Conservation (phyloP, 306 rosid genomes). For the Cicer bijugum region DNA sequence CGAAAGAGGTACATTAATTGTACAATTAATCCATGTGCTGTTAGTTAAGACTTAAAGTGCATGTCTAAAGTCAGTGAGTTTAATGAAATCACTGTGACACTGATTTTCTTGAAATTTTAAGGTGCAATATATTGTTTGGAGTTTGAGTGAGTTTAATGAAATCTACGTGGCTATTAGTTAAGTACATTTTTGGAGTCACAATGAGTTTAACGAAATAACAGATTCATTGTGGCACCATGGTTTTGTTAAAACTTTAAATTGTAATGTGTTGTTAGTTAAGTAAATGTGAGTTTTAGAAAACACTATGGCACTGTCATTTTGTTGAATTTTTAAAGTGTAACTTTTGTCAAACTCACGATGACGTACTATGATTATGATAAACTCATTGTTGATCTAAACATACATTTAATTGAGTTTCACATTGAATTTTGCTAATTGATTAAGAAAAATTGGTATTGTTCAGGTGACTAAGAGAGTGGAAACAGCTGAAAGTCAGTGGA, state of each 20-base stretch:
- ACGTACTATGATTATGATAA: neutral
- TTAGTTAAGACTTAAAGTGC: neutral
- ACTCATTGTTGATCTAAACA: neutral
- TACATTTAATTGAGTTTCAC: neutral
- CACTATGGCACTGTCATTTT: neutral
- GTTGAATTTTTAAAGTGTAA: neutral
- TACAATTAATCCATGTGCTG: neutral
- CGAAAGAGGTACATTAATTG: conserved; percentile 76
- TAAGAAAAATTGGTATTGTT: conserved; percentile 4
- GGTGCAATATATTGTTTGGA: neutral
- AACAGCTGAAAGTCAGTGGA: conserved; percentile 68
- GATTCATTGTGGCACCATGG: too few relatives aligned
- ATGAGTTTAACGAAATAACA: too few relatives aligned
- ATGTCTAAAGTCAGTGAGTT: neutral
- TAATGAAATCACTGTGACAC: neutral
- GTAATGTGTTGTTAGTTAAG: too few relatives aligned
- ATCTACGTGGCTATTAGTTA: too few relatives aligned
- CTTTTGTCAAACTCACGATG: neutral
- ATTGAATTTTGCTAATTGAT: conserved; percentile 17
- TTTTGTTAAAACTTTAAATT: too few relatives aligned
- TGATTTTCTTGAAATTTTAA: neutral
- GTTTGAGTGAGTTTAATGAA: too few relatives aligned
- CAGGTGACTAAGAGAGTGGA: conserved; percentile 98
- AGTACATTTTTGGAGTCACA: too few relatives aligned
- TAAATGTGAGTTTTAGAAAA: too few relatives aligned